A percentile compares a stretch with the other conserved stretches of the same genome.
Evolutionary conservation across 495 filamentous ascomycete species (phyloP).

Genomic region (Trichocladium uniseriatum): DNA sequence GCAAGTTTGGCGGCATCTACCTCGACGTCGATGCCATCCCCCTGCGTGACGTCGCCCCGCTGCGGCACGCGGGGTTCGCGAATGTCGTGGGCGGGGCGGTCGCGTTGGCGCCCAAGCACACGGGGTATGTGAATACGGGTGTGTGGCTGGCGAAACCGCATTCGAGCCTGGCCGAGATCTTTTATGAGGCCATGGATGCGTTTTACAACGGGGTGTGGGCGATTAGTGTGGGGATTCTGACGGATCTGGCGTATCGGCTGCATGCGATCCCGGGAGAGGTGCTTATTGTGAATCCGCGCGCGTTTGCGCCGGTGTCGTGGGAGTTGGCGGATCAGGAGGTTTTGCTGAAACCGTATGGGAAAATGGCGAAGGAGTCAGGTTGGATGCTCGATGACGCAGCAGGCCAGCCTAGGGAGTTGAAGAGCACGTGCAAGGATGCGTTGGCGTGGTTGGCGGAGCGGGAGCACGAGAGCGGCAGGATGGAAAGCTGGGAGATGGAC

Average conservation of each 20-base stretch:
- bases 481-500: conserved; percentile 16
- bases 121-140: conserved; percentile 18
- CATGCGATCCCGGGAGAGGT: conserved; percentile 11
- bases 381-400: too few species aligned
- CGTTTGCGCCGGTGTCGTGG: conserved; percentile 18
- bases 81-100: conserved; percentile 13
- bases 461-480: neutral
- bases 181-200: conserved; percentile 1
- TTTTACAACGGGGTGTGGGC: conserved; percentile 17
- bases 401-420: neutral
- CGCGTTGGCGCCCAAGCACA: conserved; percentile 2
- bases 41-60: conserved; percentile 9
- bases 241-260: conserved; percentile 15
- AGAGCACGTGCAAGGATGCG: conserved; percentile 8
- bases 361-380: too few species aligned
- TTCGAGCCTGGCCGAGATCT: conserved; percentile 11
- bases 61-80: conserved; percentile 16
- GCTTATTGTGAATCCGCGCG: conserved; percentile 9
- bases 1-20: conserved; percentile 16
- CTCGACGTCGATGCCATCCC: conserved; percentile 16
- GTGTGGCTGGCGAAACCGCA: conserved; percentile 13
- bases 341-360: conserved; percentile 2
- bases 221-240: conserved; percentile 14
- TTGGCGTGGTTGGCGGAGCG: conserved; percentile 10
- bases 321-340: conserved; percentile 6